Base-by-base conservation (phyloP, 768 basidiomycete species). In the Boletus reticuloceps region DNA sequence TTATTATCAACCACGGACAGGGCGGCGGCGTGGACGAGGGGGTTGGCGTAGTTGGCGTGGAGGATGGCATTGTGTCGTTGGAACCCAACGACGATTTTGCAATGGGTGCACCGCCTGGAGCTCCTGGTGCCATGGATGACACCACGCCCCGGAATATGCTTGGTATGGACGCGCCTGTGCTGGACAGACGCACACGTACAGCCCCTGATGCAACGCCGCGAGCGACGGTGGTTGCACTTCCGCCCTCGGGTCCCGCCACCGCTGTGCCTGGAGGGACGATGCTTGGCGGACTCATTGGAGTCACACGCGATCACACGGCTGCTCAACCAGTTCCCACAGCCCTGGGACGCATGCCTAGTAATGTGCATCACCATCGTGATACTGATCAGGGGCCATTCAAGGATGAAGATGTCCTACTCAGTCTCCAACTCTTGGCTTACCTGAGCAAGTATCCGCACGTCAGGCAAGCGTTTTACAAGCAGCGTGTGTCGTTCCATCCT, bases 401-500 rank as follows among this genome's bases (percentile, higher is more conserved):
- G 27, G 94, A 98, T 67, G 96, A 99, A 64, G 95, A 97, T 58
- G 92, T 98, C 0, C 76, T 98, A 2, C 82, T 95, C 10, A 84
- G 88, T 19, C 74, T 99, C 13, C 96, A 99, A 69, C 84, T 98
- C 3, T 80, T 99, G 1, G 97, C 97, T 4, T 98, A 99, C 68
- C 79, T 98, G 17, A 93, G 89, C 74, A 98, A 99, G 72, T 98
- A 99, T 68, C 94, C 97, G 1, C 96, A 98, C 69, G 96, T 98
- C 5, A 79, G 97, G 11, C 88, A 94, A 64, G 92, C 94, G 7
- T 98, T 99, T 68, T 97, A 98, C 69, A 91, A 93, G 68, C 87
- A 85, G 1, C 80, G 91, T 1, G 73, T 77, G n/a, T 82, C 84
- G n/a, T 92, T 91, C 70, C 89, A 91, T 63, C 89, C 89, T 0